A percentile compares a stretch with the other conserved stretches of the same genome.
These are phyloP conservation scores for Backusella tarrabulga DNA, from an alignment of 192 early-diverging fungal genomes.

Conservation along the genomic window DNA sequence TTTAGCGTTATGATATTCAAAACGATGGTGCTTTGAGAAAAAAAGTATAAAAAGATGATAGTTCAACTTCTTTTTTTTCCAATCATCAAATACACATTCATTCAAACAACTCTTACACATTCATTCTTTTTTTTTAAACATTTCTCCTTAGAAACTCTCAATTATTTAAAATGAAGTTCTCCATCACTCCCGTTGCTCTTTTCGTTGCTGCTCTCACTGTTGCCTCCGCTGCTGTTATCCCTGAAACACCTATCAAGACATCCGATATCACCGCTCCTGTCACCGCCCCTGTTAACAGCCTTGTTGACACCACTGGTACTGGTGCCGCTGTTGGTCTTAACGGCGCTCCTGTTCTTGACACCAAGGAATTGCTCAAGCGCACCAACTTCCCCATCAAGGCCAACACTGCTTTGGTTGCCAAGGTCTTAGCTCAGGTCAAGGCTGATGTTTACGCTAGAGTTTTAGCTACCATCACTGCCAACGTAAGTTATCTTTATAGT, in stretches of 20 bases:
- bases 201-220: not conserved
- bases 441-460: conserved; percentile 26
- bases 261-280: not conserved
- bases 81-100: not conserved
- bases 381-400: conserved; percentile 15
- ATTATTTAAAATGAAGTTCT: conserved; percentile 13
- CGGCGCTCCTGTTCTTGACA: not conserved
- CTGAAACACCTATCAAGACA: not conserved
- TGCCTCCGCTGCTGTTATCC: not conserved
- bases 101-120: not conserved
- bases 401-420: conserved; percentile 5
- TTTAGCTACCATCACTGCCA: conserved; percentile 21
- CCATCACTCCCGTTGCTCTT: not conserved
- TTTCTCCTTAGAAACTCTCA: not conserved
- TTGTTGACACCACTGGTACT: not conserved
- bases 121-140: not conserved
- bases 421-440: conserved; percentile 24
- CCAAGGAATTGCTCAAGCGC: conserved; percentile 7
- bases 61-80: not conserved
- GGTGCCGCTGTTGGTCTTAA: not conserved
- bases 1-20: not conserved
- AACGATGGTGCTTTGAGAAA: not conserved
- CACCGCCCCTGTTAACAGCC: not conserved
- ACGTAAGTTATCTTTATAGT: not conserved
- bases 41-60: not conserved